phyloP scores from a whole-genome alignment of 169 alveolate genomes.

The Eimeria necatrix region DNA sequence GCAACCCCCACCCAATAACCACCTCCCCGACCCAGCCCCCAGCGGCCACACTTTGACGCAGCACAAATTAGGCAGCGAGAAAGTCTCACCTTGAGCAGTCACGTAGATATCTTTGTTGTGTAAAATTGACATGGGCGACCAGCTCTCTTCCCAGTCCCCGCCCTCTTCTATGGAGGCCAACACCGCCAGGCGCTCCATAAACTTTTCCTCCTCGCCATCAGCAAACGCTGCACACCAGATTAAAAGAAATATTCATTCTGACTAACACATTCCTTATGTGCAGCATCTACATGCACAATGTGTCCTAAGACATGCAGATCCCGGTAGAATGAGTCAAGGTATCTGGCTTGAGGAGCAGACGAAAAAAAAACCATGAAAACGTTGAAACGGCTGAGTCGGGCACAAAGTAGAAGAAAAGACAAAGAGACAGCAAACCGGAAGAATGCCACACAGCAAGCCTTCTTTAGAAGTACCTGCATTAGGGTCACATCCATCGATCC shows the following conservation, averaged over 20 bases:
- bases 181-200: conserved; percentile 37
- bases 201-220: background rate
- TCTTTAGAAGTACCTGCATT: background rate
- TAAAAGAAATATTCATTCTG: background rate
- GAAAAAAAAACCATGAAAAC: no score
- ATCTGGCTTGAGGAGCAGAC: no score
- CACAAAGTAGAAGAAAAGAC: background rate
- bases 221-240: background rate
- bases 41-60: background rate
- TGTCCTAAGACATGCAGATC: no score
- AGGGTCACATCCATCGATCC: background rate
- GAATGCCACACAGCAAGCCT: background rate
- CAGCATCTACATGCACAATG: no score
- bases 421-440: background rate
- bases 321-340: no score
- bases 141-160: conserved; percentile 50
- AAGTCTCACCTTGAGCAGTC: background rate
- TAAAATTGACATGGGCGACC: conserved; percentile 56
- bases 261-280: no score
- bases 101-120: background rate
- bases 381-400: background rate
- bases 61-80: background rate
- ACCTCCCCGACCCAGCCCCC: no score
- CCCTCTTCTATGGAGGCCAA: conserved; percentile 44
- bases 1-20: no score